Conservation (phyloP, 1,284 basidiomycete species). For the Austropuccinia psidii region DNA sequence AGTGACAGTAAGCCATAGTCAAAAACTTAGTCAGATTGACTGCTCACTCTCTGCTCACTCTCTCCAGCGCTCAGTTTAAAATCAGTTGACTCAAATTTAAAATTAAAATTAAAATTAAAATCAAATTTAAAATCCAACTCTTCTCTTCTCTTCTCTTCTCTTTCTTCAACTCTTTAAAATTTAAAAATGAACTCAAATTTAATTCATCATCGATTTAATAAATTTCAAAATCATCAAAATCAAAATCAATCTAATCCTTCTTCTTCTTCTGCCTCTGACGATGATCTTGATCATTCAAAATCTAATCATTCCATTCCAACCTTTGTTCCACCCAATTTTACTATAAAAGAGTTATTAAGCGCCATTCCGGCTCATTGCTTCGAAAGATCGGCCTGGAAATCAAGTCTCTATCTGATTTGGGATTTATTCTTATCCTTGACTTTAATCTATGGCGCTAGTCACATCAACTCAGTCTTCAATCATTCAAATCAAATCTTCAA, state of each 20-base stretch:
- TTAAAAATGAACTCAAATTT: no score
- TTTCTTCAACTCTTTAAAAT: no score
- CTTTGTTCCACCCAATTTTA: neutral
- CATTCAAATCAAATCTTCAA: neutral
- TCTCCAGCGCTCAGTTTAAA: no score
- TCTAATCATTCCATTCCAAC: neutral
- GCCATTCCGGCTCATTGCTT: slow-evolving; percentile 63
- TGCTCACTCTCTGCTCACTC: no score
- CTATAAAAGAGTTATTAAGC: neutral
- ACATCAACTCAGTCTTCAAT: slow-evolving; percentile 53
- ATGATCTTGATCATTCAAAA: neutral
- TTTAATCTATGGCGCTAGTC: slow-evolving; percentile 63
- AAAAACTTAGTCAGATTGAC: no score
- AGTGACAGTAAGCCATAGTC: no score
- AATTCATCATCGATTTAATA: no score
- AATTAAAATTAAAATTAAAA: no score
- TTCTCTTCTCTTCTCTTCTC: no score
- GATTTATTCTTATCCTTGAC: slow-evolving; percentile 65
- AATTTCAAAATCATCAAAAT: no score
- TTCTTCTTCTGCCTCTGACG: neutral
- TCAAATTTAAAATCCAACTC: no score
- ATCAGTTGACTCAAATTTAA: no score
- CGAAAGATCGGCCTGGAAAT: slow-evolving; percentile 77
- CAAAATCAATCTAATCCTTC: neutral
- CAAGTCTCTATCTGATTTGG: slow-evolving; percentile 70